Conservation (phyloP, 306 rosid species). For the Castanospermum australe region DNA sequence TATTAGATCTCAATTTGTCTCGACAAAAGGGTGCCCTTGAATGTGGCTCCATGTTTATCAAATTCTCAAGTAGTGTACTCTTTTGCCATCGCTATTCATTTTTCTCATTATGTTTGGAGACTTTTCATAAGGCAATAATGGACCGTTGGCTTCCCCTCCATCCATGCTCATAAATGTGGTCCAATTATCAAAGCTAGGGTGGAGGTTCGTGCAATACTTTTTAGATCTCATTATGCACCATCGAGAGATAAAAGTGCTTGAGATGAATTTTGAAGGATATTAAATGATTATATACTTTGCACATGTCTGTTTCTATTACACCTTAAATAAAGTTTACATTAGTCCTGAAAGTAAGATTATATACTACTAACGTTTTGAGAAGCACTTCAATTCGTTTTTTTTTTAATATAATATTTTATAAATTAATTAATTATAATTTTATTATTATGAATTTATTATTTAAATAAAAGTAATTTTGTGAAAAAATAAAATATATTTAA, state of each 20-base stretch:
- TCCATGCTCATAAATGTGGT: not conserved
- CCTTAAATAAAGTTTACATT: not conserved
- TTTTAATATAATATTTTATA: no score
- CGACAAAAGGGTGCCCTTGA: not conserved
- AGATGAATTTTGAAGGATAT: not conserved
- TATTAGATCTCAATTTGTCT: conserved; percentile 6
- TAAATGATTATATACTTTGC: not conserved
- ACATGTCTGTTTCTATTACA: not conserved
- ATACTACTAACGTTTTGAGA: no score
- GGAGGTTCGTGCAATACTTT: not conserved
- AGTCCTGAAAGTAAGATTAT: no score
- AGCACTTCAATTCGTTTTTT: no score
- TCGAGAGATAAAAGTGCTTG: not conserved
- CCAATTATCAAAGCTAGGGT: not conserved
- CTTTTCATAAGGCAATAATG: conserved; percentile 1
- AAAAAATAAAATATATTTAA: no score
- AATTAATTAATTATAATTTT: no score
- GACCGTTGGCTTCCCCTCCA: not conserved
- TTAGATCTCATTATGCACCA: not conserved
- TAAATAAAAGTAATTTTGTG: no score
- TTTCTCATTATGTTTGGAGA: conserved; percentile 17
- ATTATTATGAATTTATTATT: no score
- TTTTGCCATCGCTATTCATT: not conserved
- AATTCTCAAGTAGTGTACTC: not conserved
- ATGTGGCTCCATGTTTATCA: conserved; percentile 16